A percentile compares a stretch with the other conserved stretches of the same genome.
Evolutionary conservation across 202 grass and related monocot species (phyloP).

Genomic region (Cymbopogon flexuosus): DNA sequence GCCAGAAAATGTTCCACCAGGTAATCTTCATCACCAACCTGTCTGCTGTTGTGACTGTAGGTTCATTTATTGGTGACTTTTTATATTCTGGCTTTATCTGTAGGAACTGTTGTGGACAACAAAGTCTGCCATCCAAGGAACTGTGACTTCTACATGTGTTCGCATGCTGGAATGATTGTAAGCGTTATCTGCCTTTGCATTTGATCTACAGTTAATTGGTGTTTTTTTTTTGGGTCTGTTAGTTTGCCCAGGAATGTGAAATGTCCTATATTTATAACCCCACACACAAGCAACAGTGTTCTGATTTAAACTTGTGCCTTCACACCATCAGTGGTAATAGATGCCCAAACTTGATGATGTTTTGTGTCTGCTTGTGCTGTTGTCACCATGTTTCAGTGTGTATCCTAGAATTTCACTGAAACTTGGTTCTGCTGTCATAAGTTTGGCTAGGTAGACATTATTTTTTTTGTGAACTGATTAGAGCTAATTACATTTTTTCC

Average conservation of each 20-base stretch:
- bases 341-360: not conserved
- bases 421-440: not conserved
- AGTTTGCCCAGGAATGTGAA: too few species aligned
- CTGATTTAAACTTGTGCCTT: not conserved
- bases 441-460: not conserved
- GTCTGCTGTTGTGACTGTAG: not conserved
- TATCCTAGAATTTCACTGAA: not conserved
- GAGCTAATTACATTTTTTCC: not conserved
- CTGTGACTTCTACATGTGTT: too few species aligned
- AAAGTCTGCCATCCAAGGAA: too few species aligned
- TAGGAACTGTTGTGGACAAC: too few species aligned
- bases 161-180: too few species aligned
- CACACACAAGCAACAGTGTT: not conserved
- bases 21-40: constrained; percentile 24
- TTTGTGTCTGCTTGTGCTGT: not conserved
- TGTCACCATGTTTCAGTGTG: not conserved
- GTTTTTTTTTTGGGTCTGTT: too few species aligned
- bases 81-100: not conserved
- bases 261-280: too few species aligned
- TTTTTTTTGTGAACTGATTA: not conserved
- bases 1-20: constrained; percentile 71
- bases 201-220: too few species aligned
- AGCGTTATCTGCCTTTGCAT: too few species aligned
- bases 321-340: not conserved
- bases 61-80: not conserved